A percentile compares a stretch with the other conserved stretches of the same genome.
Conservation (phyloP, 805 yeast genomes). For the Saccharomycopsis sp. region DNA sequence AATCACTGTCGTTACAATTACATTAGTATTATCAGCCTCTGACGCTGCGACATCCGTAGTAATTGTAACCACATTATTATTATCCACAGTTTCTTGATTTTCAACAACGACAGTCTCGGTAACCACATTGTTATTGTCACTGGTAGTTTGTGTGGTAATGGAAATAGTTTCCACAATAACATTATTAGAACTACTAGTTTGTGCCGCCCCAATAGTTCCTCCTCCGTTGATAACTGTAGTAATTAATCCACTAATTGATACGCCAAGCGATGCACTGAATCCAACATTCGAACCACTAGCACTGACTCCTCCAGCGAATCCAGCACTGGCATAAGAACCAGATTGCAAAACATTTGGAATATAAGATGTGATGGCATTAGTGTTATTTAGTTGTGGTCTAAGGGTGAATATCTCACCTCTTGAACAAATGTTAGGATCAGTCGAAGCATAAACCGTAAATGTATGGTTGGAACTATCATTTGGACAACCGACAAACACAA, state of each 20-base stretch:
- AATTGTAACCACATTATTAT: conserved; percentile 6
- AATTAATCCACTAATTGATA: not conserved
- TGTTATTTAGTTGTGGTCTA: conserved; percentile 6
- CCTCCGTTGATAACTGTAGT: not conserved
- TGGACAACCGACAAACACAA: conserved; percentile 19
- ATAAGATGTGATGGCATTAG: conserved; percentile 5
- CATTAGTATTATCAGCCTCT: not conserved
- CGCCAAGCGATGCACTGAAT: not conserved
- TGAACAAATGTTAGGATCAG: conserved; percentile 7
- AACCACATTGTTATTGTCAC: conserved; percentile 9
- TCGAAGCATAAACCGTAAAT: conserved; percentile 13
- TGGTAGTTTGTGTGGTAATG: no score
- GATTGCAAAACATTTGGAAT: conserved; percentile 12
- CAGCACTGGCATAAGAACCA: not conserved
- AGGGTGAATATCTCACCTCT: conserved; percentile 8
- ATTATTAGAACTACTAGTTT: not conserved
- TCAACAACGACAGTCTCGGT: conserved; percentile 16
- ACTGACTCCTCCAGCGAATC: not conserved
- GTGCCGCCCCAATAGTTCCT: not conserved
- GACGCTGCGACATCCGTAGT: conserved; percentile 5
- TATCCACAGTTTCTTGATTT: conserved; percentile 8
- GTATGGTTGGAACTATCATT: conserved; percentile 5
- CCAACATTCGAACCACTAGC: not conserved
- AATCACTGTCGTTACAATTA: not conserved
- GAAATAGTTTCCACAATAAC: conserved; percentile 2